Evolutionary conservation across 306 rosid genomes (phyloP), one percentile per base, ranked within the genome.

Genomic region (Canavalia gladiata): DNA sequence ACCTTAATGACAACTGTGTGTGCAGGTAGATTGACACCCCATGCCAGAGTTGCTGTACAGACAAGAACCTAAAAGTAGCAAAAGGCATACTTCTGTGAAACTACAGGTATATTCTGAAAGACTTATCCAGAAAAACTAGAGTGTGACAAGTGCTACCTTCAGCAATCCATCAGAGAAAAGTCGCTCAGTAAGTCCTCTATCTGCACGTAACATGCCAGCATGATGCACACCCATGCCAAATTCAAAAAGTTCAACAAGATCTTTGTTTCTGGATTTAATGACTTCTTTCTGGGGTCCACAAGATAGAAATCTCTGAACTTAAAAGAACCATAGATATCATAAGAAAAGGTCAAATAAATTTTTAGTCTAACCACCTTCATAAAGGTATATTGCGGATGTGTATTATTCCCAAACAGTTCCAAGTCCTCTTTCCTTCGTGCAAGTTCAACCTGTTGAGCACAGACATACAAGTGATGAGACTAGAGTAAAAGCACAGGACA

Each of bases 11-110:
- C 95, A 86, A 95, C 99, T 10, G 99, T 95, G 88, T 95, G 99
- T 82, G 99, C 99, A 31, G 99, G 97, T 58, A 95, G 91, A 86
- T 95, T 95, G 80, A 95, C 99, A 70, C 99, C 99, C 99, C 99
- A 95, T 66, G 99, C 99, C 91, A 95, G 80, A 54, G 97, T 95
- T 85, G 97, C 99, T 13, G 99, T 95, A 85, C 97, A 95, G 79
- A 95, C 99, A 83, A 95, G 99, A 52, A 93, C 98, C 98, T 95
- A 67, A 82, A 75, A 83, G 64, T 54, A 85, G 80, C 59, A 65
- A 69, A 83, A 46, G 30, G 81, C 64, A 63, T n/a, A 43, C 75
- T 50, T 73, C 60, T 30, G 69, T 69, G 80, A 77, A 75, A 59
- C 51, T 34, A 37, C 46, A 18, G 0, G 29, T 59, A 74, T 66